Conservation (phyloP, 1,139 yeast species). For the Diutina pseudorugosa region DNA sequence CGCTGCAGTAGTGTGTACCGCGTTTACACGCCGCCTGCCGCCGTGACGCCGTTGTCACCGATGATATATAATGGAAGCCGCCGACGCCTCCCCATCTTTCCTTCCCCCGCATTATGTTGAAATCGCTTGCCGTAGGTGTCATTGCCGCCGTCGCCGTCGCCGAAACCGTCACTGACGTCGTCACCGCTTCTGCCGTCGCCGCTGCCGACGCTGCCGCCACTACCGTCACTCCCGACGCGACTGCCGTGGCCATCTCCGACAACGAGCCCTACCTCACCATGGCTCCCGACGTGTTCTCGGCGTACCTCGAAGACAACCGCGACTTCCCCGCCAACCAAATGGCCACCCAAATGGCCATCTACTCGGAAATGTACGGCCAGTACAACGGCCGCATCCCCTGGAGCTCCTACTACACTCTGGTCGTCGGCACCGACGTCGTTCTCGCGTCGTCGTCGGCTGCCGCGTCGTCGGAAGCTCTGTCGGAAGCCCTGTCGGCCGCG, state of each 20-base stretch:
- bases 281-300: constrained; percentile 3
- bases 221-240: not conserved
- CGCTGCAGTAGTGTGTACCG: not conserved
- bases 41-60: not conserved
- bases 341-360: not conserved
- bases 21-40: not conserved
- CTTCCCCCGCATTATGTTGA: not conserved
- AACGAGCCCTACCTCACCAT: not conserved
- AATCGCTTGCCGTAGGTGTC: not conserved
- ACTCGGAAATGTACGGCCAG: constrained; percentile 2
- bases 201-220: not conserved
- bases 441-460: not conserved
- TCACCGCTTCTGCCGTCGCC: not conserved
- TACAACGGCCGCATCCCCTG: constrained; percentile 2
- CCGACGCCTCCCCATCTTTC: not conserved
- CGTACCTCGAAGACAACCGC: not conserved
- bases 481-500: not conserved
- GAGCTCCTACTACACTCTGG: not conserved
- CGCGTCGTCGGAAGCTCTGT: not conserved
- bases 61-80: not conserved
- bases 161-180: not conserved
- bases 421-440: constrained; percentile 2
- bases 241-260: not conserved
- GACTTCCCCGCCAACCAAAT: not conserved
- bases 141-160: not conserved